A percentile compares a stretch with the other conserved stretches of the same genome.
Conservation (phyloP, 2,329 filamentous ascomycete species). For the Rhinocladiella mackenziei region DNA sequence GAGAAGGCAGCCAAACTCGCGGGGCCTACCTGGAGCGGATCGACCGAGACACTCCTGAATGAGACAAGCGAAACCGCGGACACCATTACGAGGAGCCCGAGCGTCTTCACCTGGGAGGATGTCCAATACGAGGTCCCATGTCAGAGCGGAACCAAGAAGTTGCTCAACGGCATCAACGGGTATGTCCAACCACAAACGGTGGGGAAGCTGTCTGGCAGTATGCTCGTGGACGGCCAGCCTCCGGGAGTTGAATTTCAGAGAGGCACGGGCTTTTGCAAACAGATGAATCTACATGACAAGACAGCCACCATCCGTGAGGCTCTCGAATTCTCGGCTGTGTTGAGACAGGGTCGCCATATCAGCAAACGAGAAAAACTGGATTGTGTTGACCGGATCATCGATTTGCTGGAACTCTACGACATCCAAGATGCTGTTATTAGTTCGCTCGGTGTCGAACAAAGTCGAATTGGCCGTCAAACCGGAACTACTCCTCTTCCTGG, state of each 20-base stretch:
- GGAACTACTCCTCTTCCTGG: slow-evolving; percentile 63
- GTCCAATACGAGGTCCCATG: slow-evolving; percentile 71
- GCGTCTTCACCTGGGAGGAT: slow-evolving; percentile 67
- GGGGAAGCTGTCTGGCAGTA: slow-evolving; percentile 64
- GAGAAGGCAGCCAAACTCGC: slow-evolving; percentile 46
- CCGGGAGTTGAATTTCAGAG: slow-evolving; percentile 63
- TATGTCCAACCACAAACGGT: slow-evolving; percentile 77
- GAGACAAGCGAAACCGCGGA: no score
- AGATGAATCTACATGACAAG: slow-evolving; percentile 67
- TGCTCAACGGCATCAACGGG: slow-evolving; percentile 67
- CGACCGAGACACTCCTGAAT: slow-evolving; percentile 38
- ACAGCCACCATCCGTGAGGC: slow-evolving; percentile 66
- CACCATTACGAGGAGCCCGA: slow-evolving; percentile 54
- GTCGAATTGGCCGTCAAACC: slow-evolving; percentile 70
- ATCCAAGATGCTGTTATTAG: slow-evolving; percentile 64
- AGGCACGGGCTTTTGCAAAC: slow-evolving; percentile 67
- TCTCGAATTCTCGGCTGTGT: slow-evolving; percentile 63
- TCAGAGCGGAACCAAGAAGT: slow-evolving; percentile 56
- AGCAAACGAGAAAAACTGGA: slow-evolving; percentile 59
- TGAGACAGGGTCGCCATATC: slow-evolving; percentile 56
- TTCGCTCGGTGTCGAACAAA: slow-evolving; percentile 66
- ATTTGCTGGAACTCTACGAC: slow-evolving; percentile 60
- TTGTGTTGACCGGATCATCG: slow-evolving; percentile 64
- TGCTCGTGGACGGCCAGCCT: slow-evolving; percentile 65
- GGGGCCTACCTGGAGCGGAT: slow-evolving; percentile 29